Base-by-base conservation (phyloP, 2,329 filamentous ascomycete species). In the Didymella pomorum region DNA sequence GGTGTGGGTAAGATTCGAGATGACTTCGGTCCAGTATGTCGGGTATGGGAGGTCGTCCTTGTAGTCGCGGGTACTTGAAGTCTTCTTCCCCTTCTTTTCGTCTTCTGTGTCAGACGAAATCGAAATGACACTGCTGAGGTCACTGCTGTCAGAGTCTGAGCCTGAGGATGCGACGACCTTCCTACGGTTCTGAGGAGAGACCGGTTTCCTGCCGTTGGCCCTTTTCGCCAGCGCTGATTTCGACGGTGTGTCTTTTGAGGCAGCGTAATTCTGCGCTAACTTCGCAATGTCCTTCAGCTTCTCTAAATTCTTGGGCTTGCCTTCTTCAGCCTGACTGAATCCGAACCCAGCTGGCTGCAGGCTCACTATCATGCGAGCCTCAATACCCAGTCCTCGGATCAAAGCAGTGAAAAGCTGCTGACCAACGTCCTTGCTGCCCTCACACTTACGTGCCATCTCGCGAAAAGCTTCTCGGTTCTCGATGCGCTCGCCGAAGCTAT, bases 11-110 rank as follows among this genome's bases (percentile, higher is more conserved):
- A 92, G 83, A 2, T 92, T 90, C 0, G 93, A 97, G 2, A 95
- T 81, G 2, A 91, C 89, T 75, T 99, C 95, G 0, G 90, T 90
- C 95, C 95, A 99, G 75, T 98, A 98, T 49, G 91, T 89, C 1
- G 95, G 93, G 64, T 89, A 95, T 2, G 88, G 86, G 26, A 97
- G 82, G 65, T 96, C 93, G 20, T 84, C 82, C 67, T 96, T 92
- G 67, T 89, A 91, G 52, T 72, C 70, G 53, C 83, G 81, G 58
- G 81, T 83, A 25, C 71, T 69, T 47, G 70, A 73, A 7, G 66
- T 69, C 37, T 75, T 77, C 64, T 78, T 83, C 49, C 75, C 77
- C 5, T 29, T 80, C 78, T 12, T 86, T 1, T 88, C 79, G 0
- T 86, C 86, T 16, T 83, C 79, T 6, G 78, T 83, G 16, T 81